phyloP scores from a whole-genome alignment of 495 filamentous ascomycete genomes.

The Oidiodendron maius region DNA sequence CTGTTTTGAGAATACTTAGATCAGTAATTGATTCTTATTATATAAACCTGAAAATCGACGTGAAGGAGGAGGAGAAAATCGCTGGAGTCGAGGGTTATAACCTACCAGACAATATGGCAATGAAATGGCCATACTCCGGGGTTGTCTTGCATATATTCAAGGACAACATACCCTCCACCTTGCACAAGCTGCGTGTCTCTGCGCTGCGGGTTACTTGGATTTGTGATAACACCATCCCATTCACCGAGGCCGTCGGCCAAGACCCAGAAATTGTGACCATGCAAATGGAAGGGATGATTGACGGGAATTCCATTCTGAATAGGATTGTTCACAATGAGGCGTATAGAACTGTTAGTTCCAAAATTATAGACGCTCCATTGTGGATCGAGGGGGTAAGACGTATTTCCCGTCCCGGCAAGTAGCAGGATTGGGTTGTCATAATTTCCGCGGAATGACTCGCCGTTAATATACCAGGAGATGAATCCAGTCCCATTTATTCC shows the following conservation, averaged over 20 bases:
- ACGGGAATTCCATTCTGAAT: too few relatives aligned
- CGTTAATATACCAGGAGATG: neutral
- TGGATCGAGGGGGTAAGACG: constrained; percentile 28
- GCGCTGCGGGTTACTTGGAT: constrained; percentile 45
- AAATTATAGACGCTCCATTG: constrained; percentile 52
- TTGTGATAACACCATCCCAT: constrained; percentile 28
- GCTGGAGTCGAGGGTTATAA: too few relatives aligned
- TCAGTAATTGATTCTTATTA: too few relatives aligned
- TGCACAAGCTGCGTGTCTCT: constrained; percentile 53
- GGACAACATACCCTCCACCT: constrained; percentile 34
- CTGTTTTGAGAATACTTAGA: too few relatives aligned
- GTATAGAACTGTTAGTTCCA: constrained; percentile 30
- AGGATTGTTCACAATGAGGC: neutral
- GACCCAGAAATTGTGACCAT: constrained; percentile 46
- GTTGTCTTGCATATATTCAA: constrained; percentile 51
- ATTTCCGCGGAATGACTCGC: constrained; percentile 41
- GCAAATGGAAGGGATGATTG: neutral
- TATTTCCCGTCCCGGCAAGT: constrained; percentile 41
- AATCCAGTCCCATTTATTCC: neutral
- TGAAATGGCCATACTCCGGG: constrained; percentile 55
- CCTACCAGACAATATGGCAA: constrained; percentile 57
- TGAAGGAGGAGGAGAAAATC: too few relatives aligned
- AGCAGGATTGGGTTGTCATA: constrained; percentile 54
- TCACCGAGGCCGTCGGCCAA: constrained; percentile 35
- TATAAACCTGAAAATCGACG: too few relatives aligned